Percentiles rank a stretch among this genome's conserved stretches.
phyloP scores from a whole-genome alignment of 2,329 filamentous ascomycete genomes.

The Beauveria pseudobassiana region DNA sequence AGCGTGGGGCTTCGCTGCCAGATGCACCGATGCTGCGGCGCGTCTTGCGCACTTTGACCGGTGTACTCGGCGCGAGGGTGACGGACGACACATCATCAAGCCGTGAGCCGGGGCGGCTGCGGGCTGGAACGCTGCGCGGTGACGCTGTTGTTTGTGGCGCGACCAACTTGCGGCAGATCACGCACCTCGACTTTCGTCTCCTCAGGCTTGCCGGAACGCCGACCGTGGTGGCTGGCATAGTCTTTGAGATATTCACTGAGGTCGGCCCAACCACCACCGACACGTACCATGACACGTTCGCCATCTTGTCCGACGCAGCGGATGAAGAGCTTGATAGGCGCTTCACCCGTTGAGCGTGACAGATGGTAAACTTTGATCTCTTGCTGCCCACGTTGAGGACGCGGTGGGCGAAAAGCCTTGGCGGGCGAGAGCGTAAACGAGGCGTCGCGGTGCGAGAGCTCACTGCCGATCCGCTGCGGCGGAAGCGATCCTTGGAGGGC shows the following conservation, averaged over 20 bases:
- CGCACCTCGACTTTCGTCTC: constrained; percentile 53
- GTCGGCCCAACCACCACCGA: constrained; percentile 97
- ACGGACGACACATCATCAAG: constrained; percentile 22
- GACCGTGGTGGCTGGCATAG: constrained; percentile 85
- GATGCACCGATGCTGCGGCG: constrained; percentile 37
- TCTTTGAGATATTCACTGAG: constrained; percentile 90
- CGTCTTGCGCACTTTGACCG: constrained; percentile 48
- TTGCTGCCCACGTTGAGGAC: constrained; percentile 46
- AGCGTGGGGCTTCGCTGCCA: constrained; percentile 23
- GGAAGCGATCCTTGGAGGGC: constrained; percentile 34
- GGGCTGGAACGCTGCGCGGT: constrained; percentile 33
- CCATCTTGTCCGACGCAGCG: constrained; percentile 83
- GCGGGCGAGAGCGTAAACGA: constrained; percentile 64
- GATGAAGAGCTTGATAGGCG: constrained; percentile 91
- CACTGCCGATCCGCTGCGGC: constrained; percentile 42
- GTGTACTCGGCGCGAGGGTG: constrained; percentile 32
- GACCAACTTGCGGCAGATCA: constrained; percentile 31
- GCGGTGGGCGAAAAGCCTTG: constrained; percentile 40
- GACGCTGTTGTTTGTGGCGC: constrained; percentile 19
- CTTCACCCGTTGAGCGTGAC: constrained; percentile 71
- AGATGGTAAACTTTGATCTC: constrained; percentile 93
- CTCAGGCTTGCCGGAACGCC: constrained; percentile 44
- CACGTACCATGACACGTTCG: constrained; percentile 94
- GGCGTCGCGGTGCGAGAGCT: constrained; percentile 50
- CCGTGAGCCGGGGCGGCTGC: constrained; percentile 31